These are phyloP conservation scores for Neoboletus magnificus DNA, from an alignment of 768 basidiomycete species.

Conservation along the genomic window DNA sequence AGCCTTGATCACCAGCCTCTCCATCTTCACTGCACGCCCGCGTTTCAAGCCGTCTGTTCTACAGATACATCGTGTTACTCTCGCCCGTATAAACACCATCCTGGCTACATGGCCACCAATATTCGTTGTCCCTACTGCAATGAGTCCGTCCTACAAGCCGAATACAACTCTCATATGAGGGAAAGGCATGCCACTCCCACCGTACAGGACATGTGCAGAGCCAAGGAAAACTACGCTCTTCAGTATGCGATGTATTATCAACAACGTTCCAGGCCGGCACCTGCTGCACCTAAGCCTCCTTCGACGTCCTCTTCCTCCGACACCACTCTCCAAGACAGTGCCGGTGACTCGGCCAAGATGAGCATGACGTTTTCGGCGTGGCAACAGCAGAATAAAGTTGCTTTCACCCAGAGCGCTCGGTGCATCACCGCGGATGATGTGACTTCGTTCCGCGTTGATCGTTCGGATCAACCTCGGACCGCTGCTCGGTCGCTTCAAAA, in stretches of 20 bases:
- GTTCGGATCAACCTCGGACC: slow-evolving; percentile 22
- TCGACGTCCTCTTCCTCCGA: not conserved
- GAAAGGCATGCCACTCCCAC: slow-evolving; percentile 11
- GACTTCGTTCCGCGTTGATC: slow-evolving; percentile 21
- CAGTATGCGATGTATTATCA: not conserved
- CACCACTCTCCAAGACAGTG: not conserved
- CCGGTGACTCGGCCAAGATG: not conserved
- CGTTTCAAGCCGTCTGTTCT: not conserved
- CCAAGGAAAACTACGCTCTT: not conserved
- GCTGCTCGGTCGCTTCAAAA: slow-evolving; percentile 19
- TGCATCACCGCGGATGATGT: slow-evolving; percentile 25
- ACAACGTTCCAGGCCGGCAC: not conserved
- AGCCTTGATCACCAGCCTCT: not conserved
- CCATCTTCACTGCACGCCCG: not conserved
- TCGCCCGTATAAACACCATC: not conserved
- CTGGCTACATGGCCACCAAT: slow-evolving; percentile 1
- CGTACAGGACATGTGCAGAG: slow-evolving; percentile 8
- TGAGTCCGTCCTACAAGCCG: not conserved
- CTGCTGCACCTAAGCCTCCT: not conserved
- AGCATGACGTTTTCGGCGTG: slow-evolving; percentile 22
- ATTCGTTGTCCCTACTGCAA: slow-evolving; percentile 16
- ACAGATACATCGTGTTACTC: not conserved
- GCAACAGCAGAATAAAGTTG: slow-evolving; percentile 11
- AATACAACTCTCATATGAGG: slow-evolving; percentile 8
- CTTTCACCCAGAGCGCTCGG: slow-evolving; percentile 1